phyloP scores from a whole-genome alignment of 2,329 filamentous ascomycete genomes.

The Septoria petroselini region DNA sequence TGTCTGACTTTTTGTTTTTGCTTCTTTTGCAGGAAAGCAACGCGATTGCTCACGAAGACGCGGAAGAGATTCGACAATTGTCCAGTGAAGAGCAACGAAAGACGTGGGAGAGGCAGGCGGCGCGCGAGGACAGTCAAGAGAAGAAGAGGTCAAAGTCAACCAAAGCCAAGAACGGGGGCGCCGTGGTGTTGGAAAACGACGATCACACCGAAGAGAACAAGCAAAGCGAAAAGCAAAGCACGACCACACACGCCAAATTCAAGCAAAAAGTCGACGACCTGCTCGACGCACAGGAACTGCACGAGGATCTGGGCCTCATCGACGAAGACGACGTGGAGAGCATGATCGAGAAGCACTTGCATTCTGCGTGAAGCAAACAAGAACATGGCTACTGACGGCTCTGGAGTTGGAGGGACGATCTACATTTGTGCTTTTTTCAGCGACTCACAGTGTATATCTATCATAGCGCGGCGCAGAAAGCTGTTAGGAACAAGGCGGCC shows the following conservation, averaged over 20 bases:
- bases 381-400: too few species aligned
- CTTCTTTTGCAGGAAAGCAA: slow-evolving; percentile 19
- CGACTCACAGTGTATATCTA: too few species aligned
- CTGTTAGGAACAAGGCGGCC: too few species aligned
- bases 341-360: neutral
- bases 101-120: slow-evolving; percentile 1
- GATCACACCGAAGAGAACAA: neutral
- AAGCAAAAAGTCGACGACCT: slow-evolving; percentile 1
- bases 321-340: neutral
- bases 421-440: too few species aligned
- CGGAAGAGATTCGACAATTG: neutral
- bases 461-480: too few species aligned
- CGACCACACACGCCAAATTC: neutral
- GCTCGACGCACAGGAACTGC: neutral
- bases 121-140: neutral
- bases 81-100: neutral
- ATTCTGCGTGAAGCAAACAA: too few species aligned
- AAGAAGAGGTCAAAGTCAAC: neutral
- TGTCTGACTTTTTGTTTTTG: slow-evolving; percentile 20
- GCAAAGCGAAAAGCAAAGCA: neutral
- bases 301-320: neutral
- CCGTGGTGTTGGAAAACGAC: too few species aligned
- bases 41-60: neutral
- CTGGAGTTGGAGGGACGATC: too few species aligned
- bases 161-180: neutral